A percentile compares a stretch with the other conserved stretches of the same genome.
Evolutionary conservation across 192 early-diverging fungal species (phyloP).

Genomic region (Cladochytrium replicatum): DNA sequence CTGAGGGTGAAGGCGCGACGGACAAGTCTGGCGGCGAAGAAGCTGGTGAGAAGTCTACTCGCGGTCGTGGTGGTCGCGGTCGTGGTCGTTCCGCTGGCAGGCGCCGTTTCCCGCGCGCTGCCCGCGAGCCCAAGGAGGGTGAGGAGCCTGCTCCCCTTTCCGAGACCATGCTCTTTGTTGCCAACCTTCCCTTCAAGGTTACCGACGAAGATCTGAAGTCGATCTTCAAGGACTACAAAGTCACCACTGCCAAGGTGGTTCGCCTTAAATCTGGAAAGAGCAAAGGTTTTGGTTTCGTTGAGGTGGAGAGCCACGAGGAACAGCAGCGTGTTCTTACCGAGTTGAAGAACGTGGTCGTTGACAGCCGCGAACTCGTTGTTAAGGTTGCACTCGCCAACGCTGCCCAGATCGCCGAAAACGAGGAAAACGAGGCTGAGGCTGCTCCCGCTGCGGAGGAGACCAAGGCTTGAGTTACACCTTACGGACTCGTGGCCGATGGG

Average conservation of each 20-base stretch:
- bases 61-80: constrained; percentile 9
- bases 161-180: constrained; percentile 29
- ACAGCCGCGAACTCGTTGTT: constrained; percentile 59
- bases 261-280: constrained; percentile 53
- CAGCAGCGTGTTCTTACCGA: constrained; percentile 64
- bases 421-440: no score
- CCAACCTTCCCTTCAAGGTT: constrained; percentile 10
- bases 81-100: constrained; percentile 8
- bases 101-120: constrained; percentile 6
- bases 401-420: no score
- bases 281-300: constrained; percentile 95
- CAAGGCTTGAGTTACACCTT: no score
- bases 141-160: constrained; percentile 11
- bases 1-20: not conserved
- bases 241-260: constrained; percentile 68
- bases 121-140: constrained; percentile 18
- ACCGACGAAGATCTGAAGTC: constrained; percentile 9
- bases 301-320: constrained; percentile 63
- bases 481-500: no score
- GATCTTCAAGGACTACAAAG: constrained; percentile 37
- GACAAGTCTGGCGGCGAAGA: not conserved
- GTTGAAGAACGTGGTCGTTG: constrained; percentile 45
- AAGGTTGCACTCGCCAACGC: constrained; percentile 53
- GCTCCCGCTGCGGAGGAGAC: no score
- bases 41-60: constrained; percentile 1